phyloP scores from a whole-genome alignment of 768 basidiomycete species.

The Kwoniella botswanensis region DNA sequence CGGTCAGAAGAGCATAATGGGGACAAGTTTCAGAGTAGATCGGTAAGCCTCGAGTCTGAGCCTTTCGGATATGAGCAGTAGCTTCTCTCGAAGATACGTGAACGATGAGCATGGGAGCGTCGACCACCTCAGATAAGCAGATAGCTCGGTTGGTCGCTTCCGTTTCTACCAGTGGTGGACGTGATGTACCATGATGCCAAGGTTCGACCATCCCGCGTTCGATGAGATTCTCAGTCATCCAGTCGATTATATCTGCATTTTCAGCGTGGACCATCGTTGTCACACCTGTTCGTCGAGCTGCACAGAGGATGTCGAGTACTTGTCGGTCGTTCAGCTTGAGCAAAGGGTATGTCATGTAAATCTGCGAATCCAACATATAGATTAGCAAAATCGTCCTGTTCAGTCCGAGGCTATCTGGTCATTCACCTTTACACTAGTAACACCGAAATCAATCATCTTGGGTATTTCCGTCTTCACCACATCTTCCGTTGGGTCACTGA shows the following conservation, averaged over 20 bases:
- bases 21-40: conserved; percentile 57
- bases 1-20: conserved; percentile 52
- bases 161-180: conserved; percentile 53
- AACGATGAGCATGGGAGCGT: conserved; percentile 55
- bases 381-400: not conserved
- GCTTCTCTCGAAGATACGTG: conserved; percentile 54
- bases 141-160: conserved; percentile 57
- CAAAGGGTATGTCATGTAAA: conserved; percentile 58
- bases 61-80: conserved; percentile 47
- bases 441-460: conserved; percentile 56
- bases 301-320: conserved; percentile 56
- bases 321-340: conserved; percentile 56
- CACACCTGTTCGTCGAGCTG: conserved; percentile 51
- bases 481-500: conserved; percentile 57
- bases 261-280: conserved; percentile 57
- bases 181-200: conserved; percentile 51
- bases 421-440: conserved; percentile 57
- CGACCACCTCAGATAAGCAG: conserved; percentile 51
- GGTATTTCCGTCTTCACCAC: conserved; percentile 58
- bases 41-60: conserved; percentile 48
- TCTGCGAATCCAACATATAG: not conserved
- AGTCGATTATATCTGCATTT: conserved; percentile 57
- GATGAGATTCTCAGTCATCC: conserved; percentile 49
- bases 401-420: not conserved
- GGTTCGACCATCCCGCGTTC: conserved; percentile 49